Base-by-base conservation (phyloP, 495 filamentous ascomycete species). In the Aspergillus avenaceus region DNA sequence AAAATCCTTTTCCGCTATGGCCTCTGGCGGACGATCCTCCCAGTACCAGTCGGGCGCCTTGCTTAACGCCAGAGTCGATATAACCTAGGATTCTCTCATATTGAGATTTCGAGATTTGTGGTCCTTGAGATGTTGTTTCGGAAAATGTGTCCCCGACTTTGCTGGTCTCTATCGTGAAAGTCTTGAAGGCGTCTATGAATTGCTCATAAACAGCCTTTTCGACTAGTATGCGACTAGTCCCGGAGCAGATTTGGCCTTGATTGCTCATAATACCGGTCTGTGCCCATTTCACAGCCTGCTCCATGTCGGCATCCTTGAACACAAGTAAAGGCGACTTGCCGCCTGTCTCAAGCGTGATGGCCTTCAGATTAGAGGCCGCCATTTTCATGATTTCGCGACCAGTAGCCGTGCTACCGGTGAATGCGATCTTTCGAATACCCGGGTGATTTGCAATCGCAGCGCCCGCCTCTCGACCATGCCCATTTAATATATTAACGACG, bases 231-330 rank as follows among this genome's bases (percentile, higher is more conserved):
- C 90, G 82, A 21, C 85, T 89, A 2, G 88, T 93, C 22, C 88
- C 90, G 8, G 86, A 87, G 72, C 90, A 95, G 51, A 93, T 83
- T 70, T 95, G 90, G 41, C 89, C 88, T 79, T 86, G 84, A 66
- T 93, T 89, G 18, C 57, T 67, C 73, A 79, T 75, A 55, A 77
- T 77, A 32, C 90, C 90, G 6, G 76, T 64, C 57, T 95, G 88
- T 4, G 80, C 76, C 90, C 90, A 95, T 53, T 86, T 87, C 13
- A 84, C 84, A 3, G 90, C 88, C 59, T 90, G 85, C 8, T 91
- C 87, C 24, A 95, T 62, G 59, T 95, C 85, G 6, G 87, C 86
- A 60, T 95, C 90, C 37, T 86, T 83, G 59, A 93, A 93, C 27
- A 95, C 78, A 44, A 95, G 62, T 21, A 91, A 68, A 3, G 90